Percentiles rank a stretch among this genome's conserved stretches.
Conservation (phyloP, 352 stramenopile species). For the Phytopythium cucurbitacearum region DNA sequence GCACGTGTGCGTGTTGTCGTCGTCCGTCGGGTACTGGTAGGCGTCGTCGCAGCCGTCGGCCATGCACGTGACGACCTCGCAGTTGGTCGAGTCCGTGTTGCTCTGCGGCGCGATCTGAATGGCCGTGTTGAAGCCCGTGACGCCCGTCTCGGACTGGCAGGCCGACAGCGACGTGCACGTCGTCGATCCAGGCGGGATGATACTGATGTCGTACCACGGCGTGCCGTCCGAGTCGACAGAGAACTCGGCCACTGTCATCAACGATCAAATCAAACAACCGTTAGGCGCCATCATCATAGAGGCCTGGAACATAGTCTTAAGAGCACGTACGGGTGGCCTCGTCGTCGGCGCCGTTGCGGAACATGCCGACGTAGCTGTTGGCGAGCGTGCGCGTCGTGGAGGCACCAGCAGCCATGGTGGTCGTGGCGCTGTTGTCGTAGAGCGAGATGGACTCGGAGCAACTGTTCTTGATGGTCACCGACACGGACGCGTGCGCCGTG, state of each 20-base stretch:
- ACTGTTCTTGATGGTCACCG: conserved; percentile 36
- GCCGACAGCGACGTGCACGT: conserved; percentile 38
- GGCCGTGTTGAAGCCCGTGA: conserved; percentile 56
- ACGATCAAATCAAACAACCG: conserved; percentile 5
- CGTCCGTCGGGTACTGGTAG: conserved; percentile 56
- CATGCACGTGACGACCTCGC: conserved; percentile 37
- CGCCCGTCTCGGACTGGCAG: conserved; percentile 43
- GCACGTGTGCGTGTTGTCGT: conserved; percentile 61
- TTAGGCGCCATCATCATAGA: conserved; percentile 1
- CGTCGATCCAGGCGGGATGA: conserved; percentile 36
- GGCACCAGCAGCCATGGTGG: conserved; percentile 28
- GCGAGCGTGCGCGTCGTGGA: conserved; percentile 32
- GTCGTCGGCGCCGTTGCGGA: conserved; percentile 37
- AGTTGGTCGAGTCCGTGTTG: conserved; percentile 37
- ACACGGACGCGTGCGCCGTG: conserved; percentile 18
- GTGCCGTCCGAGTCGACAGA: conserved; percentile 31
- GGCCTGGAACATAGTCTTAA: no score
- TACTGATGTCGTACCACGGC: conserved; percentile 58
- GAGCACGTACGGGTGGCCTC: conserved; percentile 36
- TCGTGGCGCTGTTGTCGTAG: conserved; percentile 52
- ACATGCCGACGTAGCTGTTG: conserved; percentile 50
- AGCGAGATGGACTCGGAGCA: conserved; percentile 43
- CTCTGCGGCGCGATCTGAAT: conserved; percentile 46
- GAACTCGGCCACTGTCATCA: conserved; percentile 39
- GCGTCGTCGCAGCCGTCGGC: conserved; percentile 48